phyloP scores from a whole-genome alignment of 768 basidiomycete species.

The Pisolithus tinctorius region DNA sequence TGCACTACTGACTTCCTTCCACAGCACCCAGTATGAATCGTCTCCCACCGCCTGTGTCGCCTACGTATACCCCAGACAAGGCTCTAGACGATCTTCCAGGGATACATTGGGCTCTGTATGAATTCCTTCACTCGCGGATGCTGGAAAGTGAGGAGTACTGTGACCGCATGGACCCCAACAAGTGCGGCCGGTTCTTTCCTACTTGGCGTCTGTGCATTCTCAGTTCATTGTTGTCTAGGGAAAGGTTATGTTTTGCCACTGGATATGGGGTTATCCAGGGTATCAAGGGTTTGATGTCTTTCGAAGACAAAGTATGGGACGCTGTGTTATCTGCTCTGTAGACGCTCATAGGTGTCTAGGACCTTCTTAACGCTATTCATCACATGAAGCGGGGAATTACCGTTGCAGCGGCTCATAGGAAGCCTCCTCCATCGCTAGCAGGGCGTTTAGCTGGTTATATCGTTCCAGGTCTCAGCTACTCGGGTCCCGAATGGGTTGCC shows the following conservation, averaged over 20 bases:
- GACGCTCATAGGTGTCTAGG: constrained; percentile 33
- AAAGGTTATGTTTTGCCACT: constrained; percentile 79
- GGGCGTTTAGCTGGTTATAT: constrained; percentile 59
- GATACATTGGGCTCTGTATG: constrained; percentile 59
- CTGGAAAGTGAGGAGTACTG: constrained; percentile 79
- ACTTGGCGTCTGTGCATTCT: neutral
- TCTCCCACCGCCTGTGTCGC: constrained; percentile 23
- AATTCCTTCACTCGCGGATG: constrained; percentile 83
- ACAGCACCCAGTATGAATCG: constrained; percentile 13
- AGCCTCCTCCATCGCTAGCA: constrained; percentile 60
- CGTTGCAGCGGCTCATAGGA: constrained; percentile 72
- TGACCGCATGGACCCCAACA: constrained; percentile 34
- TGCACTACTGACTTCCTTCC: neutral
- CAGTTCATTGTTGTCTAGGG: constrained; percentile 31
- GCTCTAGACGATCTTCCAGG: constrained; percentile 60
- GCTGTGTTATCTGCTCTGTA: no score
- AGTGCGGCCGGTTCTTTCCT: constrained; percentile 12
- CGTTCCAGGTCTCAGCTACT: constrained; percentile 47
- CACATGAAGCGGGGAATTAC: constrained; percentile 70
- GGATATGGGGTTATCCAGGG: constrained; percentile 85
- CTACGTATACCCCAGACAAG: constrained; percentile 40
- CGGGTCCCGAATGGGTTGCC: constrained; percentile 55
- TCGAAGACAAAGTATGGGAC: constrained; percentile 68
- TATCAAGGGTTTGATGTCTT: constrained; percentile 91
- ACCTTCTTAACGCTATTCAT: constrained; percentile 70